These are phyloP conservation scores for Lichtheimia ornata DNA, from an alignment of 371 early-diverging fungal species.

Conservation along the genomic window DNA sequence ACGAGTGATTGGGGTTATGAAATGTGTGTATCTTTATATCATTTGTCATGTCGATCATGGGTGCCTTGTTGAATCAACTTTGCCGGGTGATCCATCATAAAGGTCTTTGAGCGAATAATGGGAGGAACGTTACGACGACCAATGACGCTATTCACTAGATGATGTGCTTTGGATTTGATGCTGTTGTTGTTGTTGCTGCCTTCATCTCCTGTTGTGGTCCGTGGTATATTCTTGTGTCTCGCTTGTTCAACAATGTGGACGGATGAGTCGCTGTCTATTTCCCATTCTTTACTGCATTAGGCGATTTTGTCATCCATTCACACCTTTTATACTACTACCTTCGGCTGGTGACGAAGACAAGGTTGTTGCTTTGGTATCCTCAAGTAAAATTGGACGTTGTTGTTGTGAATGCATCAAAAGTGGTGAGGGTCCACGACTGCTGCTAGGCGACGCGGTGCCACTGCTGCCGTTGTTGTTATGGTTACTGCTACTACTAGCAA, in stretches of 20 bases:
- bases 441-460: neutral
- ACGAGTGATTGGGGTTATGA: no score
- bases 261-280: neutral
- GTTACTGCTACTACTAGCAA: neutral
- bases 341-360: neutral
- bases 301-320: neutral
- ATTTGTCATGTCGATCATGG: constrained; percentile 13
- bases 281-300: neutral
- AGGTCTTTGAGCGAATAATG: constrained; percentile 18
- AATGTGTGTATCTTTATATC: neutral
- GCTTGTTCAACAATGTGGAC: constrained; percentile 2
- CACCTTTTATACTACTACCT: neutral
- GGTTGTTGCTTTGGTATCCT: neutral
- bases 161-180: constrained; percentile 26
- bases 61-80: constrained; percentile 13
- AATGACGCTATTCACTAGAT: constrained; percentile 27
- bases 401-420: neutral
- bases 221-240: neutral
- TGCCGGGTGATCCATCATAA: constrained; percentile 20
- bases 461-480: constrained; percentile 1
- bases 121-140: constrained; percentile 18
- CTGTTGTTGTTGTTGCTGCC: constrained; percentile 3
- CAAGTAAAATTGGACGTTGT: constrained; percentile 5
- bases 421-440: constrained; percentile 12
- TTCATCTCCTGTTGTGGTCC: neutral